phyloP scores from a whole-genome alignment of 179 eudicot genomes.

The Spinacia oleracea region DNA sequence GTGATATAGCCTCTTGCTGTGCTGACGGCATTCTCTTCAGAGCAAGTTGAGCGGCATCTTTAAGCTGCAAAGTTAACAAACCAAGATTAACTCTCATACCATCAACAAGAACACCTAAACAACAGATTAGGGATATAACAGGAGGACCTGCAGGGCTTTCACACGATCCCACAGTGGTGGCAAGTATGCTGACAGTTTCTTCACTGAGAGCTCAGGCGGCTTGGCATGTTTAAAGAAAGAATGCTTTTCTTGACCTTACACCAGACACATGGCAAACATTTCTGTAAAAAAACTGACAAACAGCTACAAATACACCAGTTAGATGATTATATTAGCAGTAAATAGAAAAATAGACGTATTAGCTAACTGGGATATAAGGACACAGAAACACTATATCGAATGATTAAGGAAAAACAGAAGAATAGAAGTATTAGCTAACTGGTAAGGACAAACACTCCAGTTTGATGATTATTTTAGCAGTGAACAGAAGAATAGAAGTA shows the following conservation, averaged over 20 bases:
- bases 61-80: conserved; percentile 49
- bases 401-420: background rate
- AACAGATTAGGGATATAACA: conserved; percentile 11
- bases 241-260: conserved; percentile 96
- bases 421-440: no score
- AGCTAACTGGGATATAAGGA: no score
- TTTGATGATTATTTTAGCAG: no score
- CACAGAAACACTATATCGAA: background rate
- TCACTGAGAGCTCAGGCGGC: conserved; percentile 83
- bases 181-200: conserved; percentile 78
- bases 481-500: no score
- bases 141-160: conserved; percentile 74
- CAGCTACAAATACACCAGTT: conserved; percentile 29
- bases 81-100: conserved; percentile 6
- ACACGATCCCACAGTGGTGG: conserved; percentile 96
- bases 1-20: conserved; percentile 96
- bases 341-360: background rate
- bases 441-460: no score
- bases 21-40: conserved; percentile 93
- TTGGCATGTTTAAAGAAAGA: conserved; percentile 93
- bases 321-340: conserved; percentile 15
- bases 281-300: conserved; percentile 85
- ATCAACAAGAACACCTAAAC: conserved; percentile 15
- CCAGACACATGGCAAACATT: conserved; percentile 99
- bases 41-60: conserved; percentile 97